Evolutionary conservation across 768 basidiomycete genomes (phyloP), one percentile per base, ranked within the genome.

Genomic region (Boletus edulis): DNA sequence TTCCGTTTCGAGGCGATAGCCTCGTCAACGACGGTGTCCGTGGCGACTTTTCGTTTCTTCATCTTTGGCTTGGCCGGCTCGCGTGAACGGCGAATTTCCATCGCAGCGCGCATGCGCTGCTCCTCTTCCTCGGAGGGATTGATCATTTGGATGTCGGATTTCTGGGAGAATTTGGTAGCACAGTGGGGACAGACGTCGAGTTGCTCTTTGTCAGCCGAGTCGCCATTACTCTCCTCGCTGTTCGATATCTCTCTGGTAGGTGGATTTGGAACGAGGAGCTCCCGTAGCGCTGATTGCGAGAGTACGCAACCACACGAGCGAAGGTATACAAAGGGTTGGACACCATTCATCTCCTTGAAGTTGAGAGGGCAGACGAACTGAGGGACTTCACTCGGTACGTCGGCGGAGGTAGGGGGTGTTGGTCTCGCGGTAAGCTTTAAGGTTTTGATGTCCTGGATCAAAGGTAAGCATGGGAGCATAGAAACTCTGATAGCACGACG

Each of bases 311-410:
- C 94, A 63, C 96, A 98, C 0, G 86, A 74, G 14, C 80, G 77
- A 61, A 98, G 71, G 67, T 94, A 96, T 50, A 94, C 85, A 69
- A 98, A 98, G 0, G 94, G 92, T 49, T 89, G 81, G 4, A 71
- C 68, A 14, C 97, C 97, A 62, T 92, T 94, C 94, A 98, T 98
- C 73, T 97, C 96, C 70, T 93, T 92, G 59, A 91, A 75, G 2
- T 88, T 92, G 49, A 98, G 78, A 1, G 97, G 92, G 74, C 97
- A 99, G 52, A 94, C 84, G 64, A 94, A 98, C 50, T 80, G 82
- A 3, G 89, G 78, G 3, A 68, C 77, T 49, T 80, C 84, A n/a
- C 67, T 68, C 13, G 76, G 64, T 13, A 66, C 54, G 5, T 80
- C 65, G 3, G 73, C 59, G n/a, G 64, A 50, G 1, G 66, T 43